Percentiles rank a stretch among this genome's conserved stretches.
These are phyloP conservation scores for Sedum album DNA, from an alignment of 164 flowering plant species.

Conservation along the genomic window DNA sequence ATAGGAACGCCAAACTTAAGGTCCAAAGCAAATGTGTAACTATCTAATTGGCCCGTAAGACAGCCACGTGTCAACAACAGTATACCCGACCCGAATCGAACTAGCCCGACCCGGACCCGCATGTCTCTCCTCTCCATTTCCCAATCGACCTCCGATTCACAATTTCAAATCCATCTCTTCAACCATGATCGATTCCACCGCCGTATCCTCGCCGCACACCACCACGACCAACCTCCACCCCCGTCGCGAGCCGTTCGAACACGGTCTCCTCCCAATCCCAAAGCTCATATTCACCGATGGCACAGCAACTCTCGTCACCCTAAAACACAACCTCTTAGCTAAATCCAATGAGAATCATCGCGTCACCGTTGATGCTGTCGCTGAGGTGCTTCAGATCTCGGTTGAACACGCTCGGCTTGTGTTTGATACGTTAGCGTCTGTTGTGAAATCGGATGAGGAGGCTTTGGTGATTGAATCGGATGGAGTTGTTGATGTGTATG, in stretches of 20 bases:
- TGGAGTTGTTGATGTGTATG: slow-evolving; percentile 61
- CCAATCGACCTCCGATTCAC: too few relatives aligned
- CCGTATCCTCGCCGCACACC: too few relatives aligned
- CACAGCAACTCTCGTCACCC: slow-evolving; percentile 44
- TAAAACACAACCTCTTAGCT: slow-evolving; percentile 39
- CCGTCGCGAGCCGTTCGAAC: slow-evolving; percentile 82
- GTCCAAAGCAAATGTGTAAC: background rate
- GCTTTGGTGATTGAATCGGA: slow-evolving; percentile 42
- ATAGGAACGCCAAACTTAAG: too few relatives aligned
- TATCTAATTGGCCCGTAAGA: background rate
- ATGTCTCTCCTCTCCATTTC: background rate
- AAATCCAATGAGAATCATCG: slow-evolving; percentile 17
- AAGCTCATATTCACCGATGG: slow-evolving; percentile 84
- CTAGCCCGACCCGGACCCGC: too few relatives aligned
- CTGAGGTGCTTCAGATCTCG: slow-evolving; percentile 71
- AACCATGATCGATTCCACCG: slow-evolving; percentile 7
- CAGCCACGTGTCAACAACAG: background rate
- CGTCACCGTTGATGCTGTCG: slow-evolving; percentile 32
- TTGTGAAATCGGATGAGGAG: slow-evolving; percentile 49
- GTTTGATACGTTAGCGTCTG: slow-evolving; percentile 65
- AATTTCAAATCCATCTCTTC: background rate
- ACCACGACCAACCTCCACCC: slow-evolving; percentile 34
- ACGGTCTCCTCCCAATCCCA: slow-evolving; percentile 83
- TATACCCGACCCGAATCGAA: background rate
- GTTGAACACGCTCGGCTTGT: slow-evolving; percentile 62